These are phyloP conservation scores for Gnomoniopsis smithogilvyi DNA, from an alignment of 2,329 filamentous ascomycete species.

Conservation along the genomic window DNA sequence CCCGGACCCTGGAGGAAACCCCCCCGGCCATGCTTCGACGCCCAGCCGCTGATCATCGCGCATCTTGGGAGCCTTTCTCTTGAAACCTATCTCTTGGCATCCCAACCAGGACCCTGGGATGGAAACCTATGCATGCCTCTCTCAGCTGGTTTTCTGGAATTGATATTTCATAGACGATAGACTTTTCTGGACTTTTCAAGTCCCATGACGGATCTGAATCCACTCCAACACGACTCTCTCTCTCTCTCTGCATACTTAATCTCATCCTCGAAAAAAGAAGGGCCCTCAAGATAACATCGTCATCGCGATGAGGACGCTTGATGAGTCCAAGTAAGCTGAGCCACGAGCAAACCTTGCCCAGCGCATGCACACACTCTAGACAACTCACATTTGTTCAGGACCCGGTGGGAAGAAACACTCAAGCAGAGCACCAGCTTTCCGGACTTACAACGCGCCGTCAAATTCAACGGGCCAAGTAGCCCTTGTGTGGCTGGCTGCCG, in stretches of 20 bases:
- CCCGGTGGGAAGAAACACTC: slow-evolving; percentile 66
- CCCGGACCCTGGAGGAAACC: not conserved
- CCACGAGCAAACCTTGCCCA: not conserved
- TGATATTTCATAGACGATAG: not conserved
- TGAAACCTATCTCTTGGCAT: slow-evolving; percentile 1
- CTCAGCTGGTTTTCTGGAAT: not conserved
- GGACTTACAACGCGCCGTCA: slow-evolving; percentile 64
- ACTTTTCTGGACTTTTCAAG: not conserved
- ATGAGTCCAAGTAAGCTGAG: slow-evolving; percentile 47
- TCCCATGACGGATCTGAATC: not conserved
- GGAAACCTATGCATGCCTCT: not conserved
- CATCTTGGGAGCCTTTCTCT: not conserved
- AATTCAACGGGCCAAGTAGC: slow-evolving; percentile 54
- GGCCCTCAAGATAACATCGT: not conserved
- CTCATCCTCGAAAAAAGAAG: not conserved
- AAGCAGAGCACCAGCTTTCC: slow-evolving; percentile 53
- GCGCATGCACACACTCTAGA: not conserved
- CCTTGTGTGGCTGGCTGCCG: slow-evolving; percentile 71
- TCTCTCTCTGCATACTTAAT: not conserved
- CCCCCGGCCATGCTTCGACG: not conserved
- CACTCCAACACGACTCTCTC: not conserved
- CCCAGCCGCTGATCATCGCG: slow-evolving; percentile 10
- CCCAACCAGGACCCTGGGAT: not conserved
- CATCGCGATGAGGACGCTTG: slow-evolving; percentile 47
- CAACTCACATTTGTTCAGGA: slow-evolving; percentile 38